These are phyloP conservation scores for Hordeum pubiflorum DNA, from an alignment of 202 grass and related monocot genomes.

Conservation along the genomic window DNA sequence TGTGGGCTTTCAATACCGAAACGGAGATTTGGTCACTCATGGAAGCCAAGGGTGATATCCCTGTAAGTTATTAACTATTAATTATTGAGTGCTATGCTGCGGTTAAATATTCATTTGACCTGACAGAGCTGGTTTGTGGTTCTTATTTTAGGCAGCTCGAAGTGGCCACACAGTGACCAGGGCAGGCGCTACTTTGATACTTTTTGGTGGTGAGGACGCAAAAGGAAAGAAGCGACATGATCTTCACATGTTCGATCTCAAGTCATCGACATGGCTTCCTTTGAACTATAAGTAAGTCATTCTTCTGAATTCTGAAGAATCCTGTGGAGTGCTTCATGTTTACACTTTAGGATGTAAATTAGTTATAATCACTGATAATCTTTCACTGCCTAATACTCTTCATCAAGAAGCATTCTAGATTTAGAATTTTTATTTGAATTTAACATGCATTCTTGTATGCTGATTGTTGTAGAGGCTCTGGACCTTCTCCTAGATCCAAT, in stretches of 20 bases:
- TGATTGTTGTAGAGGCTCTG: conserved; percentile 61
- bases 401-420: neutral
- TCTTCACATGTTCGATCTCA: conserved; percentile 94
- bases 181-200: conserved; percentile 70
- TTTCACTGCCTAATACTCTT: neutral
- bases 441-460: neutral
- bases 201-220: conserved; percentile 84
- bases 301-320: neutral
- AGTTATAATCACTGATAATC: neutral
- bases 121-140: conserved; percentile 15
- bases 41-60: conserved; percentile 89
- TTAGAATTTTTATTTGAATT: neutral
- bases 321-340: neutral
- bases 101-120: neutral
- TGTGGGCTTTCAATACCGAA: conserved; percentile 83
- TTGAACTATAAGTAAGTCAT: conserved; percentile 87
- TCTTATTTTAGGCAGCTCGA: conserved; percentile 61
- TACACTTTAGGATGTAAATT: neutral
- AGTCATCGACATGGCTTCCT: conserved; percentile 92
- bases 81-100: neutral
- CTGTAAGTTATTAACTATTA: conserved; percentile 50
- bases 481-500: conserved; percentile 86
- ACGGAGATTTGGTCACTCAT: conserved; percentile 68
- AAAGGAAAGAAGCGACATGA: conserved; percentile 95
- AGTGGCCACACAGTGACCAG: conserved; percentile 83